Evolutionary conservation across 2,329 filamentous ascomycete genomes (phyloP).

Genomic region (Remersonia thermophila): DNA sequence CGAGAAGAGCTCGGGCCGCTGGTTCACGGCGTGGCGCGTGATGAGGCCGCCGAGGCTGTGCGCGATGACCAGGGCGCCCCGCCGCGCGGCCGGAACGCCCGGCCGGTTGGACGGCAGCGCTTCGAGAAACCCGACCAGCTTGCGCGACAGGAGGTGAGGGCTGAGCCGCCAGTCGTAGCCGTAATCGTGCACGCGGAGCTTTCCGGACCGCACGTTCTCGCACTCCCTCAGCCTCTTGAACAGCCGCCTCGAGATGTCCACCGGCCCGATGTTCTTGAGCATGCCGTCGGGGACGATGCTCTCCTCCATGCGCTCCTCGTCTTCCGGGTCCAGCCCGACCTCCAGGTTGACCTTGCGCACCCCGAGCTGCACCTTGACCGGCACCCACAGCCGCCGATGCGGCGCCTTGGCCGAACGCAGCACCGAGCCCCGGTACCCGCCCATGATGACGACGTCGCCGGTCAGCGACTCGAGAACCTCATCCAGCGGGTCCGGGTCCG

Average conservation of each 20-base stretch:
- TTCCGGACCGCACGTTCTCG: constrained; percentile 59
- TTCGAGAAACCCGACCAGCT: constrained; percentile 62
- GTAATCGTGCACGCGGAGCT: constrained; percentile 73
- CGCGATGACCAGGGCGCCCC: constrained; percentile 69
- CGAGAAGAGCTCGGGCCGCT: constrained; percentile 70
- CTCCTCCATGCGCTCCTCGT: constrained; percentile 72
- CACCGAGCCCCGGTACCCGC: constrained; percentile 85
- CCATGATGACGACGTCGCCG: constrained; percentile 78
- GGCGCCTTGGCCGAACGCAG: constrained; percentile 70
- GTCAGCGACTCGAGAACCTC: constrained; percentile 53
- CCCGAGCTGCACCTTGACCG: constrained; percentile 84
- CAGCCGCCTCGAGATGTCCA: constrained; percentile 75
- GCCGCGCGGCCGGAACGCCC: constrained; percentile 35
- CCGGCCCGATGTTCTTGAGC: constrained; percentile 80
- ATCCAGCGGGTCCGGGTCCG: constrained; percentile 30
- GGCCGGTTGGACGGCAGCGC: constrained; percentile 61
- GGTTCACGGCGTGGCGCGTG: constrained; percentile 76
- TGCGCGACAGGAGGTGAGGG: constrained; percentile 59
- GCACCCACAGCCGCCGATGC: constrained; percentile 84
- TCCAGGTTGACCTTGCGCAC: constrained; percentile 85
- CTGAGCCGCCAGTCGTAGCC: constrained; percentile 92
- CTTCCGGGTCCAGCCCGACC: constrained; percentile 67
- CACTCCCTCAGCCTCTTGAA: constrained; percentile 65
- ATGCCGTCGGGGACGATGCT: constrained; percentile 78
- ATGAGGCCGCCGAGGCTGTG: constrained; percentile 84